Evolutionary conservation across 1,284 basidiomycete genomes (phyloP), one percentile per base, ranked within the genome.

Genomic region (Mycena sp.): DNA sequence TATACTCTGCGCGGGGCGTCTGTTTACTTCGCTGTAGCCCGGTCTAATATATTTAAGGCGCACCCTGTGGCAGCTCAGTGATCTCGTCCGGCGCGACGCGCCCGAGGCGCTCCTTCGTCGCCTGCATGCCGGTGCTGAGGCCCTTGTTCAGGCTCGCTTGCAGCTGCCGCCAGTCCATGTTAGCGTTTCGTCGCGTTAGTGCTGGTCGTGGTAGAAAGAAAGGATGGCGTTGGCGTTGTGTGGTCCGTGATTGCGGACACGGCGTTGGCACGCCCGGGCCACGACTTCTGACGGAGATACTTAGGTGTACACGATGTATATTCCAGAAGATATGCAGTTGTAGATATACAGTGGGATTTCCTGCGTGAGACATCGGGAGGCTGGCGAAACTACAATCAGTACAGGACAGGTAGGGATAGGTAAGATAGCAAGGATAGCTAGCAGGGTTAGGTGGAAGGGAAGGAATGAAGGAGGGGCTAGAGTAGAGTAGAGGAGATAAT

Each of bases 51-150:
- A 45, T 3, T 23, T 38, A 17, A 7, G 11, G 17, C 35, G 19
- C 9, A 62, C 64, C 64, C 44, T 67, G 65, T 1, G 92, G 91
- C 37, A 96, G 85, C 80, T 99, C 97, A 19, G 97, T 99, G 74
- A 99, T 97, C 71, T 97, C 96, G 65, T 95, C 95, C 21, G 92
- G 85, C 16, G 93, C 87, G 61, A 98, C 87, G 71, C 94, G 90
- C 26, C 97, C 97, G 4, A 99, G 85, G 53, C 92, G 86, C 80
- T 99, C 97, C 70, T 85, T 89, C n/a, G 94, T 95, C 2, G 92
- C 92, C 78, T 97, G 95, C 12, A 95, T 87, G 68, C 91, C 90
- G 55, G 92, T 94, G 73, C 86, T 90, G 79, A 98, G 89, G 69
- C 91, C 90, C 82, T 95, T 95, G 68, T 65, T 65, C 50, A 65